Conservation (phyloP, 805 yeast species). For the Kockiozyma suomiensis region DNA sequence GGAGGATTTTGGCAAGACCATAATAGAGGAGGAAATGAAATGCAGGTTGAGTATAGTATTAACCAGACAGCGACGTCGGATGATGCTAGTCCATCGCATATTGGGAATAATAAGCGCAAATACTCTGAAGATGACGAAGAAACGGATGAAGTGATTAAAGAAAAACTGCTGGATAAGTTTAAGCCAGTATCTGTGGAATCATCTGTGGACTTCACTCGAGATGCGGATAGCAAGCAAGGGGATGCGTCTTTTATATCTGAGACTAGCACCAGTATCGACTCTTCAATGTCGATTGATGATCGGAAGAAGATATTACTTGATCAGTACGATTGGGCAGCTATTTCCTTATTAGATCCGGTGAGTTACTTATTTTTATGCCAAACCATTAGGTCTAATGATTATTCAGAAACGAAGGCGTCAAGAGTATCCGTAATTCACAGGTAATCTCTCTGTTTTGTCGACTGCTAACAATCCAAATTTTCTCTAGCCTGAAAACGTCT, state of each 20-base stretch:
- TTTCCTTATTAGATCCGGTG: neutral
- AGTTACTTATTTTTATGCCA: neutral
- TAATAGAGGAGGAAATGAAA: too few relatives aligned
- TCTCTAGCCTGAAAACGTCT: too few relatives aligned
- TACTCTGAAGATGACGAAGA: neutral
- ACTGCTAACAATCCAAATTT: too few relatives aligned
- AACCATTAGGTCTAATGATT: neutral
- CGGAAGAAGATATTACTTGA: conserved; percentile 11
- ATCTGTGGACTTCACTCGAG: neutral
- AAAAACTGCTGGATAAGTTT: neutral
- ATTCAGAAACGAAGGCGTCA: neutral
- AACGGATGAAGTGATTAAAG: neutral
- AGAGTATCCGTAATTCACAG: neutral
- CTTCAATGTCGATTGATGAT: neutral
- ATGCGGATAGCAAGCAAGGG: neutral
- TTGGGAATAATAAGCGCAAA: too few relatives aligned
- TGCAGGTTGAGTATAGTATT: conserved; percentile 3
- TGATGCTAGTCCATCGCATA: neutral
- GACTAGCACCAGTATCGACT: neutral
- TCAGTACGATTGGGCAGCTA: conserved; percentile 13
- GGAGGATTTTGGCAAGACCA: too few relatives aligned
- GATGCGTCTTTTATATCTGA: neutral
- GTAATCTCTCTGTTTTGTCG: too few relatives aligned
- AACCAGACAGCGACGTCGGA: conserved; percentile 2
- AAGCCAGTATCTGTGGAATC: neutral